Evolutionary conservation across 2,329 filamentous ascomycete species (phyloP), one percentile per base, ranked within the genome.

Genomic region (Tolypocladium tundrense): DNA sequence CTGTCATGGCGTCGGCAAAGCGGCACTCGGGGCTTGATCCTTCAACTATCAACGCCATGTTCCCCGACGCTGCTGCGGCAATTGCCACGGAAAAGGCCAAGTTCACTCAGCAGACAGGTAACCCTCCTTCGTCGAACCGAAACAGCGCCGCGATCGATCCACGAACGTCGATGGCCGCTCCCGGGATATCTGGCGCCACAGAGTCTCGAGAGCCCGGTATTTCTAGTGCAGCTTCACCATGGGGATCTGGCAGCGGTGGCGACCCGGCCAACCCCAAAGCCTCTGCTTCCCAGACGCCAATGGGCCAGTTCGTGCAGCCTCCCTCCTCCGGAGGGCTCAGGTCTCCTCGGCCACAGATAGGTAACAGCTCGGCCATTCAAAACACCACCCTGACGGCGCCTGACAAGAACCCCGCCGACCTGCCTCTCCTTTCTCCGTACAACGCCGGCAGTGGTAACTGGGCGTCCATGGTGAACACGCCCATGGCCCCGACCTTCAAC

Each of bases 11-110:
- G 13, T 82, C 87, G 55, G 84, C 86, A 55, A 97, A 97, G 78
- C 87, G 94, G 65, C 94, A 96, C 71, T 97, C 94, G 52, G 91
- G 88, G n/a, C 85, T 99, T 58, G 93, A 97, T 70, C 82, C 90
- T 6, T 91, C 88, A 39, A 95, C 91, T 31, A 97, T 99, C 74
- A 96, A 96, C 74, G 91, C 91, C 67, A 97, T 99, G 94, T 99
- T 99, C 72, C 94, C 94, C 8, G 94, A 99, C 77, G 94, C 94
- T 51, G 94, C 94, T 16, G 93, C 93, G 48, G 94, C 94, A n/a
- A 97, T 99, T 72, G 93, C 93, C 33, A 96, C 94, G 60, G 93
- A 99, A 74, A 97, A 97, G 78, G 93, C 92, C 59, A 95, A 97
- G 72, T 97, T 95, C 70, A 95, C 92, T 21, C 92, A 97, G 72